Evolutionary conservation across 2,329 filamentous ascomycete genomes (phyloP).

Genomic region (Fusarium multiceps): DNA sequence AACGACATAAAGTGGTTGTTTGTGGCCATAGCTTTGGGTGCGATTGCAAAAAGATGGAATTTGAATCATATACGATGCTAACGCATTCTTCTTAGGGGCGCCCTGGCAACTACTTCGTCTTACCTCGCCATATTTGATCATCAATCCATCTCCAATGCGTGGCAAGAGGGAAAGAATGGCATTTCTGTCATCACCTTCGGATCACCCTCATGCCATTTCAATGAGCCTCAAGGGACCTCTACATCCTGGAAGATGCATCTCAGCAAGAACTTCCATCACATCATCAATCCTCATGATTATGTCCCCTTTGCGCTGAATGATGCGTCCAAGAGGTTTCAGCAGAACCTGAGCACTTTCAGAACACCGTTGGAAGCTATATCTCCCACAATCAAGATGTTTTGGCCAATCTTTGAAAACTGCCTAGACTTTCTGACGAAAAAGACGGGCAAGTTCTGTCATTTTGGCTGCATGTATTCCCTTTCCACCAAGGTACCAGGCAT

Average conservation of each 20-base stretch:
- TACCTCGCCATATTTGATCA: not conserved
- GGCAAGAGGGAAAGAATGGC: not conserved
- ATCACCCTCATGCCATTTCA: not conserved
- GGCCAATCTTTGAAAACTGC: no score
- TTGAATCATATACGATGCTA: not conserved
- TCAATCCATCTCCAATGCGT: not conserved
- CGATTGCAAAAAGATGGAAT: no score
- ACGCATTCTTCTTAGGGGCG: not conserved
- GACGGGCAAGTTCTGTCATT: not conserved
- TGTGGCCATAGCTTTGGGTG: constrained; percentile 11
- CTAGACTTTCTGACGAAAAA: not conserved
- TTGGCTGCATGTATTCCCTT: not conserved
- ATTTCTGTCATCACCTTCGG: constrained; percentile 14
- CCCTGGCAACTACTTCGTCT: not conserved
- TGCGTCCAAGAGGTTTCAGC: not conserved
- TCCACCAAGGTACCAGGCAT: not conserved
- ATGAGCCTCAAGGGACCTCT: not conserved
- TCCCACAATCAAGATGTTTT: no score
- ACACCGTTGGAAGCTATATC: not conserved
- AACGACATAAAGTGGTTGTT: not conserved
- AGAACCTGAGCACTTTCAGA: not conserved
- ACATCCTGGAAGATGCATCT: not conserved
- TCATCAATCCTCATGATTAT: constrained; percentile 6
- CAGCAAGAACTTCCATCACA: constrained; percentile 4
- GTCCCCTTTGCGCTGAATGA: constrained; percentile 7